Conservation (phyloP, 257 asterid species). For the Rubia yunnanensis region DNA sequence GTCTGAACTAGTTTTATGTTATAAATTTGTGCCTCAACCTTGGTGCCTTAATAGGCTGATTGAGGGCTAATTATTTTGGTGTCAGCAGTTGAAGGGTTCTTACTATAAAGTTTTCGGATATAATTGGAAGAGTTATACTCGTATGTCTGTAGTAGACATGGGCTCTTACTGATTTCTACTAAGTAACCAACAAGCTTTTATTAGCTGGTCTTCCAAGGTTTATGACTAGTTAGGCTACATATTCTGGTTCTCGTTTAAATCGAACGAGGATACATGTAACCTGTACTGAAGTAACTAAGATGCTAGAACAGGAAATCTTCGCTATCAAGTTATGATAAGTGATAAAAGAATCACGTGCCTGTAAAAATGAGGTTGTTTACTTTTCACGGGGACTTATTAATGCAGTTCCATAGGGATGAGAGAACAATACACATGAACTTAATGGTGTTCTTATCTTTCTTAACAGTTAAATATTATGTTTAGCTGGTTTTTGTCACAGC, state of each 20-base stretch:
- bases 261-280: background rate
- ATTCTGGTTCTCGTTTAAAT: background rate
- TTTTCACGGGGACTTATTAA: background rate
- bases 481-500: background rate
- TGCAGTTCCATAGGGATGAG: background rate
- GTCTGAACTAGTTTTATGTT: background rate
- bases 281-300: background rate
- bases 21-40: background rate
- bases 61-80: background rate
- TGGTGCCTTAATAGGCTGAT: background rate
- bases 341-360: background rate
- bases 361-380: background rate
- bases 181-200: background rate
- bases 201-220: background rate
- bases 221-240: background rate
- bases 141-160: background rate
- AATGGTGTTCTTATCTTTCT: background rate
- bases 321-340: background rate
- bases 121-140: background rate
- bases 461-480: background rate
- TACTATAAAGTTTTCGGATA: background rate
- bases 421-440: background rate
- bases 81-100: background rate
- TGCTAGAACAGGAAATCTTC: background rate
- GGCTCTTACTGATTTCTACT: background rate